Percentiles rank a stretch among this genome's conserved stretches.
phyloP scores from a whole-genome alignment of 139 green algal species.

The Chlamydomonas eustigma region DNA sequence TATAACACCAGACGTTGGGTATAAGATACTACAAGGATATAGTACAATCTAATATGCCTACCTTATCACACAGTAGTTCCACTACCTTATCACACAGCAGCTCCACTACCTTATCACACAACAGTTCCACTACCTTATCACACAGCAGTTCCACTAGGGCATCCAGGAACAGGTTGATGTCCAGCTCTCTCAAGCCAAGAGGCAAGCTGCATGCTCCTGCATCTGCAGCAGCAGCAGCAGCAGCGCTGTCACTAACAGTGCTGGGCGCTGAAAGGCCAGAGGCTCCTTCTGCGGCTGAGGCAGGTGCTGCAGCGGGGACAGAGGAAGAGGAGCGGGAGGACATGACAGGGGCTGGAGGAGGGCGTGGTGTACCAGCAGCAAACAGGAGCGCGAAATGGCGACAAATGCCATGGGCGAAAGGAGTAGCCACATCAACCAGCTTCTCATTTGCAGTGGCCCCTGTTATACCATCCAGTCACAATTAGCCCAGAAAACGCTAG shows the following conservation, averaged over 20 bases:
- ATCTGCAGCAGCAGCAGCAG: background rate
- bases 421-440: conserved; percentile 45
- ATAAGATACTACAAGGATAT: too few relatives aligned
- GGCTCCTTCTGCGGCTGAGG: background rate
- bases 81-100: too few relatives aligned
- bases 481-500: too few relatives aligned
- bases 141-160: conserved; percentile 72
- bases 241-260: background rate
- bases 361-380: conserved; percentile 44
- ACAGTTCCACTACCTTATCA: conserved; percentile 59
- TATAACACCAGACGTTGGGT: too few relatives aligned
- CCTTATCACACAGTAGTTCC: too few relatives aligned
- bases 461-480: too few relatives aligned
- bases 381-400: conserved; percentile 93
- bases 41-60: too few relatives aligned
- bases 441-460: conserved; percentile 45
- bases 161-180: conserved; percentile 83
- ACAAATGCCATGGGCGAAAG: conserved; percentile 66
- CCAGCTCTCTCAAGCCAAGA: conserved; percentile 62
- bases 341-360: conserved; percentile 46
- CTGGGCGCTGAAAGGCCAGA: background rate
- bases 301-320: background rate
- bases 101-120: conserved; percentile 49
- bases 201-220: background rate
- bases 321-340: background rate